These are phyloP conservation scores for Phialophora chinensis DNA, from an alignment of 2,329 filamentous ascomycete genomes.

Conservation along the genomic window DNA sequence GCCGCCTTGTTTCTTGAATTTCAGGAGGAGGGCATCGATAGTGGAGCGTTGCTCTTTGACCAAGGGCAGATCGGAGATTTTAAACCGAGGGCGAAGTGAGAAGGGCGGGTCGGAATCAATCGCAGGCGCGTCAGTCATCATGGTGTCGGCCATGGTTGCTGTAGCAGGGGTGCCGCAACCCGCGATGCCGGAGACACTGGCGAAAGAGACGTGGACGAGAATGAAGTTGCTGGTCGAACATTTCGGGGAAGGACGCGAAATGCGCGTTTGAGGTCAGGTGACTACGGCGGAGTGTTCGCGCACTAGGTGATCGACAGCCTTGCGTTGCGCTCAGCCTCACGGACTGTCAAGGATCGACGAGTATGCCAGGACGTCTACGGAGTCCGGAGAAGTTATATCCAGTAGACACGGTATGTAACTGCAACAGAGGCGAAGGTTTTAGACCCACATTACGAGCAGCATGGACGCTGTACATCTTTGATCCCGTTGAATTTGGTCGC, in stretches of 20 bases:
- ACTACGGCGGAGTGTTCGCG: not conserved
- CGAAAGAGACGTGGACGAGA: not conserved
- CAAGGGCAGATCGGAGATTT: slow-evolving; percentile 66
- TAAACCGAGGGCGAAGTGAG: slow-evolving; percentile 54
- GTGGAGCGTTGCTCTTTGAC: slow-evolving; percentile 62
- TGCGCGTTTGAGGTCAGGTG: not conserved
- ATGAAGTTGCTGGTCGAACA: not conserved
- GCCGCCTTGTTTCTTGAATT: slow-evolving; percentile 70
- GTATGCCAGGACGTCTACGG: not conserved
- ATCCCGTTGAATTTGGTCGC: not conserved
- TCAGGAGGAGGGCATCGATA: slow-evolving; percentile 66
- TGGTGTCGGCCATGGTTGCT: slow-evolving; percentile 30
- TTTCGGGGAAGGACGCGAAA: not conserved
- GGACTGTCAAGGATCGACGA: not conserved
- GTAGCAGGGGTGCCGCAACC: not conserved
- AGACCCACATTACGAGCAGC: not conserved
- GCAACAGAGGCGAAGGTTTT: not conserved
- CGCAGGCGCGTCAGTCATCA: slow-evolving; percentile 34
- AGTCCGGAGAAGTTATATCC: not conserved
- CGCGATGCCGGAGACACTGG: not conserved
- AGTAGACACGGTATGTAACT: not conserved
- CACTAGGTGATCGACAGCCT: not conserved
- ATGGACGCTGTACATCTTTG: not conserved
- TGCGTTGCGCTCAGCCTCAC: not conserved
- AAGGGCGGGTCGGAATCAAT: slow-evolving; percentile 28